Base-by-base conservation (phyloP, 2,329 filamentous ascomycete species). In the Phyllosticta ampelicida region DNA sequence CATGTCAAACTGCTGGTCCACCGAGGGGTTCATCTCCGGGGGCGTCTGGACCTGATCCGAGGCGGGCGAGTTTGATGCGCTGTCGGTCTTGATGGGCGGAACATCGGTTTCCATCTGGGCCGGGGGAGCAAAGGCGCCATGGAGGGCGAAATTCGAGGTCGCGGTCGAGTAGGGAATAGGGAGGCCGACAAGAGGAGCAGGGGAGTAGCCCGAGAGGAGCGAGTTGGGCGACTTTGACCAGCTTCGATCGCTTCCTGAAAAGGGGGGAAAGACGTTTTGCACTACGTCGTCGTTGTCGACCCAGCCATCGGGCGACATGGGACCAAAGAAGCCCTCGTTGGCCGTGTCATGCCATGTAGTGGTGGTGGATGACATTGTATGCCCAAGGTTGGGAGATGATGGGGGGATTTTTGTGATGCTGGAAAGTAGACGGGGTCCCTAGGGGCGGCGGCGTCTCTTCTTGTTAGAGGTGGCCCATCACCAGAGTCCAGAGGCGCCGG, bases 191-290 rank as follows among this genome's bases (percentile, higher is more conserved):
- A 58, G 51, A 20, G 56, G 51, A 48, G 56, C 51, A 18, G 56
- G 56, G 23, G 56, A 54, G 52, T 58, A 58, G 48, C 26, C 51
- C 16, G 56, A 58, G 23, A 49, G 50, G 30, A 58, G 28, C 36
- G 56, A 58, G 56, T 21, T 53, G 5, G 56, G 56, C 36, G 56
- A 58, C 44, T 58, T 58, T 51, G 56, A 58, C 51, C 28, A 58
- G 56, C 51, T 52, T 20, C 56, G 56, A 29, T 58, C 56, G 56
- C 56, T 58, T 51, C 56, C 56, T 19, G 51, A 51, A 44, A 58
- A 48, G 48, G 51, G 44, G 19, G 49, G 48, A 28, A 56, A 30
- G 49, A 44, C 55, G 49, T 26, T 49, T 20, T 58, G 48, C 23
- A 54, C 36, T 51, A 50, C 56, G 28, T 58, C 52, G 36, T 21